A percentile compares a stretch with the other conserved stretches of the same genome.
Conservation (phyloP, 352 stramenopile species). For the Globisporangium nagaii region DNA sequence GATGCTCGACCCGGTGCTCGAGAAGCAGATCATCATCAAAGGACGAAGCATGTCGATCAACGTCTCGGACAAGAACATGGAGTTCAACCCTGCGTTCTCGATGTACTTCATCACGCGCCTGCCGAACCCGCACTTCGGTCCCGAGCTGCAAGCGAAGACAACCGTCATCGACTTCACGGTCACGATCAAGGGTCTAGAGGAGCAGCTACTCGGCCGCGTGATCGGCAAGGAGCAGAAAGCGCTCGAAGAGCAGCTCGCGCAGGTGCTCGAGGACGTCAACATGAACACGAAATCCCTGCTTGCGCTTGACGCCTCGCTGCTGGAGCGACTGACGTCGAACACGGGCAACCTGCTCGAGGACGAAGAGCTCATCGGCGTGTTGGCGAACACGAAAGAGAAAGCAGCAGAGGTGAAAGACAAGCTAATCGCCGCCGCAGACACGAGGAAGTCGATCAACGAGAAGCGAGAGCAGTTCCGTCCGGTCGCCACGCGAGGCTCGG, state of each 20-base stretch:
- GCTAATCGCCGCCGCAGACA: slow-evolving; percentile 95
- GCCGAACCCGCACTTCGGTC: slow-evolving; percentile 97
- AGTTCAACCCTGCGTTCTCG: slow-evolving; percentile 96
- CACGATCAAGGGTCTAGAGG: slow-evolving; percentile 94
- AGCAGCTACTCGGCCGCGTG: slow-evolving; percentile 96
- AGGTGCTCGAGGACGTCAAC: slow-evolving; percentile 98
- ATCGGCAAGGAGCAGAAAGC: slow-evolving; percentile 98
- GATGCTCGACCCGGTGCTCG: slow-evolving; percentile 97
- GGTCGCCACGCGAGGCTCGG: slow-evolving; percentile 95
- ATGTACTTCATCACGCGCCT: slow-evolving; percentile 98
- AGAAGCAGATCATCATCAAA: slow-evolving; percentile 96
- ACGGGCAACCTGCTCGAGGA: slow-evolving; percentile 98
- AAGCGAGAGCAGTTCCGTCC: slow-evolving; percentile 98
- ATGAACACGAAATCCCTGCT: slow-evolving; percentile 97
- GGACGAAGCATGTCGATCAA: slow-evolving; percentile 97
- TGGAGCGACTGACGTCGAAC: slow-evolving; percentile 96
- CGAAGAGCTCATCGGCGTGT: slow-evolving; percentile 97
- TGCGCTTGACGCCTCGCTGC: slow-evolving; percentile 92
- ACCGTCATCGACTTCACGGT: slow-evolving; percentile 99
- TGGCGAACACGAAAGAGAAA: slow-evolving; percentile 98
- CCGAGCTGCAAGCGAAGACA: slow-evolving; percentile 97
- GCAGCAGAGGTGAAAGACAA: slow-evolving; percentile 98
- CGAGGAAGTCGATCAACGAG: slow-evolving; percentile 96
- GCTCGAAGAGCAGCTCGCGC: slow-evolving; percentile 97
- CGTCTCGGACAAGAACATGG: slow-evolving; percentile 98